These are phyloP conservation scores for Uronychia setigera DNA, from an alignment of 73 alveolate genomes.

Conservation along the genomic window DNA sequence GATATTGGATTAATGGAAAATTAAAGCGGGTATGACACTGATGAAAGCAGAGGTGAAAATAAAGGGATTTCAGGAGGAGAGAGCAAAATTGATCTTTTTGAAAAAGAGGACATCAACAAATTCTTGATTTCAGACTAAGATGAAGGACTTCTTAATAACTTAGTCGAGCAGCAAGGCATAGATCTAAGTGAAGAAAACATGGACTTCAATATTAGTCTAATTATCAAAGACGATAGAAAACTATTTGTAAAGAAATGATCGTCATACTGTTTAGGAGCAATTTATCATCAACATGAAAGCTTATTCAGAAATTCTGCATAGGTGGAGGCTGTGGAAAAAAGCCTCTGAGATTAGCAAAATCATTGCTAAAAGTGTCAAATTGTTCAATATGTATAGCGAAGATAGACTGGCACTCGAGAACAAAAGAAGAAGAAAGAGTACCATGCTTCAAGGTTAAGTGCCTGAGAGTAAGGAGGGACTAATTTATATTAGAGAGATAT, in stretches of 20 bases:
- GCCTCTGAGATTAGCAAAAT: slow-evolving; percentile 21
- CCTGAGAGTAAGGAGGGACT: too few relatives aligned
- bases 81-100: slow-evolving; percentile 5
- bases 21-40: neutral
- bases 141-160: neutral
- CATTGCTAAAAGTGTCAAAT: slow-evolving; percentile 17
- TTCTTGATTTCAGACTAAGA: slow-evolving; percentile 14
- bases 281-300: slow-evolving; percentile 29
- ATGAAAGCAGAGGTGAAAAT: neutral
- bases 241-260: slow-evolving; percentile 12
- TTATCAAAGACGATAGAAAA: slow-evolving; percentile 27
- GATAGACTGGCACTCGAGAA: neutral
- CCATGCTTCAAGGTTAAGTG: too few relatives aligned
- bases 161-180: neutral
- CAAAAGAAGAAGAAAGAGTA: neutral
- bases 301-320: slow-evolving; percentile 18
- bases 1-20: neutral
- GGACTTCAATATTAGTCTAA: slow-evolving; percentile 8
- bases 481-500: too few relatives aligned
- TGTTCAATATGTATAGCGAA: neutral
- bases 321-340: slow-evolving; percentile 16
- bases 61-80: neutral
- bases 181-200: slow-evolving; percentile 14
- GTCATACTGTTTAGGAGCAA: neutral
- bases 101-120: slow-evolving; percentile 14